Evolutionary conservation across 192 early-diverging fungal genomes (phyloP).

Genomic region (Coemansia sp.): DNA sequence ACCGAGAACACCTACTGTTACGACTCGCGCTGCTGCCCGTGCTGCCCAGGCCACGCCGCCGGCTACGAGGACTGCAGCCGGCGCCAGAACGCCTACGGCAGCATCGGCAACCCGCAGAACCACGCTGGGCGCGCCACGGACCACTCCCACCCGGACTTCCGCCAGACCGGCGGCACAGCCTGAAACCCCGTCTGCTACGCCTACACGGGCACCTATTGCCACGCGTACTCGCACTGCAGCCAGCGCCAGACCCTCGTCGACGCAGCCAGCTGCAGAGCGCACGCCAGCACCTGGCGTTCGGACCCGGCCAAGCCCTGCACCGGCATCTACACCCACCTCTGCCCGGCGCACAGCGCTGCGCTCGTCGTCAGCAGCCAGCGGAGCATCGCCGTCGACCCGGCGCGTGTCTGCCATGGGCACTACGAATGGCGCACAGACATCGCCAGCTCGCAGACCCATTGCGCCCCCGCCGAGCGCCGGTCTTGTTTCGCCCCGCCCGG

Average conservation of each 20-base stretch:
- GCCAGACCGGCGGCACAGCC: background rate
- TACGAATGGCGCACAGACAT: conserved; percentile 5
- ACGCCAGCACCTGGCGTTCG: too few relatives aligned
- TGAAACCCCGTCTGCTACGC: conserved; percentile 1
- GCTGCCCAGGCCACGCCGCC: conserved; percentile 8
- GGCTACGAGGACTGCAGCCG: conserved; percentile 1
- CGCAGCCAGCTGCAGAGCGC: conserved; percentile 3
- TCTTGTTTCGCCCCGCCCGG: conserved; percentile 10
- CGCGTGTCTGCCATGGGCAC: conserved; percentile 2
- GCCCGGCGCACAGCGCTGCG: conserved; percentile 6
- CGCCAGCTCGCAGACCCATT: conserved; percentile 7
- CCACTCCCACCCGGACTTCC: background rate
- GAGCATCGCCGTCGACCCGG: background rate
- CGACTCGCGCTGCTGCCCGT: conserved; percentile 10
- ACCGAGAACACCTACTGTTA: conserved; percentile 9
- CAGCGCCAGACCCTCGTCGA: conserved; percentile 6
- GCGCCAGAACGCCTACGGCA: background rate
- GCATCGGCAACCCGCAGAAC: background rate
- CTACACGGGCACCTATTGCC: conserved; percentile 1
- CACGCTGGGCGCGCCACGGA: conserved; percentile 4
- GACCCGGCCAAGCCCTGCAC: background rate
- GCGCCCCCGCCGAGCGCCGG: background rate
- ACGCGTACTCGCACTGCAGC: conserved; percentile 4
- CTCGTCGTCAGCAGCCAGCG: background rate
- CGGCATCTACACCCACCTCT: conserved; percentile 7